These are phyloP conservation scores for Candida sonorensis DNA, from an alignment of 805 yeast genomes.

Conservation along the genomic window DNA sequence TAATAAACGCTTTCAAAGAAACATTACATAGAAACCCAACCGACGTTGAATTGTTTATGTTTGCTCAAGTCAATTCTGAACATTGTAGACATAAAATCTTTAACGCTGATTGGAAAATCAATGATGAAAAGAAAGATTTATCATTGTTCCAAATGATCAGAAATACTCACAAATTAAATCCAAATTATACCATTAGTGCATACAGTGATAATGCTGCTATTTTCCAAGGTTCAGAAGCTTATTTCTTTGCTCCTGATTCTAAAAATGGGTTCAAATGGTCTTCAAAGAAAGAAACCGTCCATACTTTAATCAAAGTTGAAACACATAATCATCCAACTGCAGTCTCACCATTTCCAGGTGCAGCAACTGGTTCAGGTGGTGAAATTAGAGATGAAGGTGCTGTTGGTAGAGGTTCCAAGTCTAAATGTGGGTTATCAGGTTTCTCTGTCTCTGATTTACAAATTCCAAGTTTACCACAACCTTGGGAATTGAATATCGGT, in stretches of 20 bases:
- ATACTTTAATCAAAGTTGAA: constrained; percentile 91
- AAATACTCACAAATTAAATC: constrained; percentile 78
- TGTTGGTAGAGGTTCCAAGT: constrained; percentile 95
- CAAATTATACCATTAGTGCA: constrained; percentile 83
- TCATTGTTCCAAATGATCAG: constrained; percentile 92
- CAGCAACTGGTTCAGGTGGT: constrained; percentile 99
- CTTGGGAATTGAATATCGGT: constrained; percentile 92
- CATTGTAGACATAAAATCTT: constrained; percentile 99
- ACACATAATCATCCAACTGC: constrained; percentile 99
- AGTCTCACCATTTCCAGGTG: constrained; percentile 98
- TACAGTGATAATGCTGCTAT: constrained; percentile 98
- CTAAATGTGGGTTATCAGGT: constrained; percentile 95
- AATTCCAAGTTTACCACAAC: constrained; percentile 81
- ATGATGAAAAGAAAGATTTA: constrained; percentile 64
- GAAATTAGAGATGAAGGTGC: constrained; percentile 99
- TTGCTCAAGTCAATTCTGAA: constrained; percentile 98
- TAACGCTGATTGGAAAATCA: constrained; percentile 97
- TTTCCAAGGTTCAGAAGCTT: constrained; percentile 75
- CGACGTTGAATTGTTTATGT: constrained; percentile 96
- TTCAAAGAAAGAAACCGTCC: constrained; percentile 69
- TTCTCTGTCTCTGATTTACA: constrained; percentile 84
- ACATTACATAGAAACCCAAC: constrained; percentile 84
- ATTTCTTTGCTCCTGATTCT: constrained; percentile 72
- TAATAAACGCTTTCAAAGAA: constrained; percentile 73
- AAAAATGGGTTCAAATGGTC: constrained; percentile 60